Conservation (phyloP, 2,329 filamentous ascomycete genomes). For the Fusarium sp. region DNA sequence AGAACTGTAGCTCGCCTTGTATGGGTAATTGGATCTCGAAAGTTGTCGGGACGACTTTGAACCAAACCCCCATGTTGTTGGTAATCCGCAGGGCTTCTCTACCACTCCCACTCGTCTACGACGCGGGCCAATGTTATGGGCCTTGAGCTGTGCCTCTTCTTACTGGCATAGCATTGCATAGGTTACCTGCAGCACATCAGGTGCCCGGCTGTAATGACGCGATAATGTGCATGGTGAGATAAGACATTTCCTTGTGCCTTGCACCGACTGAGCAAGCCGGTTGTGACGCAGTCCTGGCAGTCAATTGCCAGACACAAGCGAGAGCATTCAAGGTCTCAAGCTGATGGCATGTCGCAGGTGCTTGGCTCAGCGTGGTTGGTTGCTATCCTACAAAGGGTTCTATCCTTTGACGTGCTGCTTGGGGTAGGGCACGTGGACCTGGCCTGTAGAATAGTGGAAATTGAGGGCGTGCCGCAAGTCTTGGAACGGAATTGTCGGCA, state of each 20-base stretch:
- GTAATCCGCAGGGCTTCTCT: constrained; percentile 22
- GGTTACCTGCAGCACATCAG: constrained; percentile 45
- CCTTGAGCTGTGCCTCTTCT: constrained; percentile 40
- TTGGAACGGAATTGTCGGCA: constrained; percentile 48
- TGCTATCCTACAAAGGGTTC: constrained; percentile 32
- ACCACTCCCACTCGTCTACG: constrained; percentile 2
- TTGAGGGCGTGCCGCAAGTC: constrained; percentile 46
- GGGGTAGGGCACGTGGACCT: constrained; percentile 41
- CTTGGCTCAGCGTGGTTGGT: constrained; percentile 38
- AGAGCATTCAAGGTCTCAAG: constrained; percentile 28
- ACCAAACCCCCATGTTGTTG: constrained; percentile 13
- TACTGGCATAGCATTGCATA: constrained; percentile 43
- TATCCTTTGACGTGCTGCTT: constrained; percentile 34
- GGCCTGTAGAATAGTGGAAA: constrained; percentile 41
- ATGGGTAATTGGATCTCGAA: constrained; percentile 21
- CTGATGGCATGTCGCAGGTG: constrained; percentile 34
- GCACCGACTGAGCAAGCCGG: constrained; percentile 25
- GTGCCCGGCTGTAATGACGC: constrained; percentile 44
- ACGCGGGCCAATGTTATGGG: constrained; percentile 40
- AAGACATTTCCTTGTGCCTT: constrained; percentile 41
- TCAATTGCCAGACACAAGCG: constrained; percentile 19
- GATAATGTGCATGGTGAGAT: constrained; percentile 44
- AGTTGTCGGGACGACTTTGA: neutral
- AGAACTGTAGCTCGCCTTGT: constrained; percentile 22
- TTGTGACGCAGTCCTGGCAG: constrained; percentile 21